Percentiles rank a stretch among this genome's conserved stretches.
These are phyloP conservation scores for Russula foetens DNA, from an alignment of 768 basidiomycete genomes.

Conservation along the genomic window DNA sequence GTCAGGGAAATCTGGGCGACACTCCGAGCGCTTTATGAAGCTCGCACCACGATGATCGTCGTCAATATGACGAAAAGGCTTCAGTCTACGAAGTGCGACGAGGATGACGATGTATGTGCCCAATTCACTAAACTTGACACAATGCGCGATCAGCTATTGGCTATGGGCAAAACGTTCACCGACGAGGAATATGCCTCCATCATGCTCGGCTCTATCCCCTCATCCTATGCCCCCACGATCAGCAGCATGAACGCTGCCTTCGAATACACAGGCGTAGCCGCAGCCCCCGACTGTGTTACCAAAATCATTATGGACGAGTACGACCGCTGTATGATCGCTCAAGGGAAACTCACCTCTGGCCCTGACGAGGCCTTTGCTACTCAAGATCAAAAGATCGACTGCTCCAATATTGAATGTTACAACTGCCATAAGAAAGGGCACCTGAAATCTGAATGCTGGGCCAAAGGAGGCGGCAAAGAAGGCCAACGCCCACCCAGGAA, in stretches of 20 bases:
- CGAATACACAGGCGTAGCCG: neutral
- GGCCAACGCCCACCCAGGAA: too few relatives aligned
- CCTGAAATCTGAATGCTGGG: too few relatives aligned
- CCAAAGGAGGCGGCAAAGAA: too few relatives aligned
- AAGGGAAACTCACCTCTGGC: too few relatives aligned
- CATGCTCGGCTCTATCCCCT: slow-evolving; percentile 16
- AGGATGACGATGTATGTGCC: neutral
- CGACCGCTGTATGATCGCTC: too few relatives aligned
- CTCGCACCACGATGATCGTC: neutral
- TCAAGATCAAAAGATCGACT: too few relatives aligned
- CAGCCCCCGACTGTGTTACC: neutral
- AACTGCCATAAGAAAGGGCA: too few relatives aligned
- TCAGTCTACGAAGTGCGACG: neutral
- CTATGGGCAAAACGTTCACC: slow-evolving; percentile 8
- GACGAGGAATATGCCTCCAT: slow-evolving; percentile 9
- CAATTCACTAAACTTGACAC: slow-evolving; percentile 15
- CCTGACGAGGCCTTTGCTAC: too few relatives aligned
- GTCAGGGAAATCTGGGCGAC: neutral
- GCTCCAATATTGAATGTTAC: too few relatives aligned
- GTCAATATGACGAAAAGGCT: neutral
- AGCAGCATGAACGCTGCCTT: neutral
- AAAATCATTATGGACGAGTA: too few relatives aligned
- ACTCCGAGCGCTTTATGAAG: neutral
- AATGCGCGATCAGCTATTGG: slow-evolving; percentile 13
- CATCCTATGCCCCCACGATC: neutral